Percentiles rank a stretch among this genome's conserved stretches.
phyloP scores from a whole-genome alignment of 208 protist species.

The Leptomonas pyrrhocoris region DNA sequence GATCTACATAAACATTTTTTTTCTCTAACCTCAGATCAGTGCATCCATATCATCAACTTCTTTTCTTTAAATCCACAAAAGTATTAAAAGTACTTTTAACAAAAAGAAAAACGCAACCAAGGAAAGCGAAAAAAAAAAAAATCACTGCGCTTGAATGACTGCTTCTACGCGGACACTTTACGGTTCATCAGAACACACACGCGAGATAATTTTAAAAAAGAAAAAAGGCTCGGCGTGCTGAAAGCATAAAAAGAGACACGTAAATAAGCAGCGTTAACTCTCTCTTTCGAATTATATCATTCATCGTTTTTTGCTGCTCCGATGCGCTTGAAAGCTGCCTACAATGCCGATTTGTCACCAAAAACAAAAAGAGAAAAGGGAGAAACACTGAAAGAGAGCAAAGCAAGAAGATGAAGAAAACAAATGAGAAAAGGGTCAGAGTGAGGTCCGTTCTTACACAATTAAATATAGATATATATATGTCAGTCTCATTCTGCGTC shows the following conservation, averaged over 20 bases:
- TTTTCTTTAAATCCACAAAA: not conserved
- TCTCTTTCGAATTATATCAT: no score
- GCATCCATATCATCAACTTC: not conserved
- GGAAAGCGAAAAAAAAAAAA: slow-evolving; percentile 17
- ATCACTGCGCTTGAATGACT: not conserved
- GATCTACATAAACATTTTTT: not conserved
- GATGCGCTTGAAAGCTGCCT: not conserved
- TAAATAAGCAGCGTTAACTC: no score
- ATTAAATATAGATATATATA: no score
- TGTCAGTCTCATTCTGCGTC: no score
- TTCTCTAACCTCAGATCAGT: not conserved
- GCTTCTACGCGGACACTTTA: no score
- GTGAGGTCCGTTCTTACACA: no score
- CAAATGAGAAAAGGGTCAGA: not conserved
- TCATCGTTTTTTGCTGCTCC: not conserved
- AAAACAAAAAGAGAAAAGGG: not conserved
- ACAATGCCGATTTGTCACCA: not conserved
- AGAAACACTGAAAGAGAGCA: not conserved
- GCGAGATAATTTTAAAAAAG: no score
- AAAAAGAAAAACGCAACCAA: not conserved
- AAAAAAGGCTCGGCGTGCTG: no score
- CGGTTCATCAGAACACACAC: no score
- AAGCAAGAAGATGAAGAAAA: not conserved
- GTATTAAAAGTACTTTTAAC: not conserved
- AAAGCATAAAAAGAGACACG: no score